Conservation (phyloP, 140 eudicot species). For the Bidens hawaiensis region DNA sequence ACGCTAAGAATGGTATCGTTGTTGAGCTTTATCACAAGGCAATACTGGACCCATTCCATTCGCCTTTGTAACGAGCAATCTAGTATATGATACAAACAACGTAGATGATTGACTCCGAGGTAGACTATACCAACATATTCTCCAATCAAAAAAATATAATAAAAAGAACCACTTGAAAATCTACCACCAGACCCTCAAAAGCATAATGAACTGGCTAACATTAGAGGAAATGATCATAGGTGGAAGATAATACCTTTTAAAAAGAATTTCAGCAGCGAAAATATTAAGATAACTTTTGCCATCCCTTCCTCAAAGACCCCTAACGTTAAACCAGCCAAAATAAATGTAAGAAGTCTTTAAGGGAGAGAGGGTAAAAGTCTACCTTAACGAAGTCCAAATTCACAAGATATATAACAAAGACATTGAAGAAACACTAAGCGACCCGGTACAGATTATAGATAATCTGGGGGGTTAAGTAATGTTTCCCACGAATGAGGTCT, state of each 20-base stretch:
- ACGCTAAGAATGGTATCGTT: neutral
- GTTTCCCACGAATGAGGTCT: too few species aligned
- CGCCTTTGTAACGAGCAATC: neutral
- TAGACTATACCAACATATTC: neutral
- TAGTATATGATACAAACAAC: neutral
- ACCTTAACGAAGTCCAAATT: slow-evolving; percentile 18
- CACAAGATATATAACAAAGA: neutral
- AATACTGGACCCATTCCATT: too few species aligned
- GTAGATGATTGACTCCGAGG: neutral
- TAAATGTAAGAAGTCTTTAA: slow-evolving; percentile 44
- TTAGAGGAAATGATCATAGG: neutral
- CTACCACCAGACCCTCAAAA: neutral
- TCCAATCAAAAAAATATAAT: neutral
- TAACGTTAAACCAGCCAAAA: slow-evolving; percentile 4
- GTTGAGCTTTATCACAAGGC: neutral
- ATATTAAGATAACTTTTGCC: slow-evolving; percentile 30
- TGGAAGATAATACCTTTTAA: neutral
- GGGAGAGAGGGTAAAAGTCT: slow-evolving; percentile 53
- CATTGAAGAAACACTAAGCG: too few species aligned
- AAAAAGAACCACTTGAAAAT: neutral
- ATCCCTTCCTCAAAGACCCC: slow-evolving; percentile 36
- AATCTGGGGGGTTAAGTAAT: too few species aligned
- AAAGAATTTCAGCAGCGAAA: neutral
- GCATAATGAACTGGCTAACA: neutral
- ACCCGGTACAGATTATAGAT: too few species aligned